Conservation (phyloP, 495 filamentous ascomycete species). For the Xylaria palmicola region DNA sequence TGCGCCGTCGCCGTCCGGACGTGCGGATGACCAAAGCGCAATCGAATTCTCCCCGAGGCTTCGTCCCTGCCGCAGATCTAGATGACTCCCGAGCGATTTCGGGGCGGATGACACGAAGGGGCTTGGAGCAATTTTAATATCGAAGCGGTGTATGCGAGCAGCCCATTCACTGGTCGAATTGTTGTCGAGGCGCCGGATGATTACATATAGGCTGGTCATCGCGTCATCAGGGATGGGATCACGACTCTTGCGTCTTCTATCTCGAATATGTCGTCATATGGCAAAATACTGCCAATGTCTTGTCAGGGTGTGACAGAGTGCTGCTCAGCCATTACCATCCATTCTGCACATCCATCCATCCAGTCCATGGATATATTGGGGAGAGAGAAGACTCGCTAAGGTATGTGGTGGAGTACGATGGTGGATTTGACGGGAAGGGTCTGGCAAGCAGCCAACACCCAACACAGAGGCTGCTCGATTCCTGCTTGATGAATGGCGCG, state of each 20-base stretch:
- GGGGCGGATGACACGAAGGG: constrained; percentile 1
- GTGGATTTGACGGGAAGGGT: neutral
- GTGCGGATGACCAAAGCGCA: too few relatives aligned
- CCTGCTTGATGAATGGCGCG: neutral
- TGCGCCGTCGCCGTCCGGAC: too few relatives aligned
- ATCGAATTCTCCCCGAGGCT: neutral
- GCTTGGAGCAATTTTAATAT: neutral
- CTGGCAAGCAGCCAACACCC: too few relatives aligned
- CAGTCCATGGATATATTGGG: neutral
- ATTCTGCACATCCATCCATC: neutral
- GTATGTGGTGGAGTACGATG: too few relatives aligned
- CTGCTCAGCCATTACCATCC: neutral
- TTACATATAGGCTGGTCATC: constrained; percentile 12
- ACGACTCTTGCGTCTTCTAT: constrained; percentile 1
- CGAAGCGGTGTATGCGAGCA: constrained; percentile 3
- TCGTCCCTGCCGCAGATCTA: neutral
- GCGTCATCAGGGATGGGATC: constrained; percentile 11
- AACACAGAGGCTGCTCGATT: too few relatives aligned
- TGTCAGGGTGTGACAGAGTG: neutral
- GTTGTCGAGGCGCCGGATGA: constrained; percentile 8
- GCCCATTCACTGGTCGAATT: constrained; percentile 4
- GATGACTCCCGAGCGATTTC: neutral
- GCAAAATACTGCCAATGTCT: neutral
- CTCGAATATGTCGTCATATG: constrained; percentile 7
- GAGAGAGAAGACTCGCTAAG: neutral